A percentile compares a stretch with the other conserved stretches of the same genome.
These are phyloP conservation scores for Oropetium thomaeum DNA, from an alignment of 176 grass and related monocot species.

Conservation along the genomic window DNA sequence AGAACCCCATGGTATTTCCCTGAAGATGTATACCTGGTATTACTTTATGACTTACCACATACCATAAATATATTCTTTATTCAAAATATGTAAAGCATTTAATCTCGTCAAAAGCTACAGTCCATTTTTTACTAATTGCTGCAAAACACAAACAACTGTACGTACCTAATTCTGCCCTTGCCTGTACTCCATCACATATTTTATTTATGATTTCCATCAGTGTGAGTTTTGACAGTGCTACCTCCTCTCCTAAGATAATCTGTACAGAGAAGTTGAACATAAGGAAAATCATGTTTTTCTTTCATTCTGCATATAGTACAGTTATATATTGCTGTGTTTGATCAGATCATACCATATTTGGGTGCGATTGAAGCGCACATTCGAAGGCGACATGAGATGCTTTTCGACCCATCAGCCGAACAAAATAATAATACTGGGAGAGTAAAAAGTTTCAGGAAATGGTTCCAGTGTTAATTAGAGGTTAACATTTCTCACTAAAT, in stretches of 20 bases:
- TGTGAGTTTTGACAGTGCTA: conserved; percentile 72
- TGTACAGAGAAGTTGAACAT: conserved; percentile 9
- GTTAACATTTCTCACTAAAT: neutral
- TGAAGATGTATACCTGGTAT: conserved; percentile 30
- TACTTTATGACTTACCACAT: neutral
- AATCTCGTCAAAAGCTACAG: neutral
- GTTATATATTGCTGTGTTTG: neutral
- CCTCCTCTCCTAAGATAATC: conserved; percentile 80
- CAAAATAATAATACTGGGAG: conserved; percentile 73
- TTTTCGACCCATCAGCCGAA: conserved; percentile 70
- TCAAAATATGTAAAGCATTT: neutral
- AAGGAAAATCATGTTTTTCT: neutral
- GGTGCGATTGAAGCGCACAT: conserved; percentile 78
- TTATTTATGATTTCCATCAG: conserved; percentile 63
- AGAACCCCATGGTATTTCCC: conserved; percentile 73
- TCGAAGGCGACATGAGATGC: conserved; percentile 74
- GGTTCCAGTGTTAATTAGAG: neutral
- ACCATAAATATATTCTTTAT: neutral
- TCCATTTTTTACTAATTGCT: neutral
- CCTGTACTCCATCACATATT: conserved; percentile 75
- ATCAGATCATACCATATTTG: conserved; percentile 65
- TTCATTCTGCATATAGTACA: neutral
- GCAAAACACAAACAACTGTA: neutral
- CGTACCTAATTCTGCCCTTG: conserved; percentile 67
- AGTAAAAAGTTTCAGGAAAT: neutral